phyloP scores from a whole-genome alignment of 768 basidiomycete species.

The Tubosaeta sp. region DNA sequence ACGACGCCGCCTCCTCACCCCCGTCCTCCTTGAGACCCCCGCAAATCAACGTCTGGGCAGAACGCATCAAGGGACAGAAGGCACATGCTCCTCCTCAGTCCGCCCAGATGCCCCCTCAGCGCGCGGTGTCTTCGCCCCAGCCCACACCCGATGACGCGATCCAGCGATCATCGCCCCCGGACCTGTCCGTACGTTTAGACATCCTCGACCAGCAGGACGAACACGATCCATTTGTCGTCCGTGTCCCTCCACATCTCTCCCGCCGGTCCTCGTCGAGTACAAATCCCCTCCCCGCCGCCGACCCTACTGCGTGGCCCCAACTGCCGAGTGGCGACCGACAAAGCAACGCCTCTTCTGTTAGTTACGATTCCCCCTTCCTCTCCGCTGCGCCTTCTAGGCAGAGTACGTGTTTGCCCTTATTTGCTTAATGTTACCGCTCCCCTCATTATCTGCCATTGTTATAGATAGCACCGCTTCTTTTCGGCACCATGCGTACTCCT shows the following conservation, averaged over 20 bases:
- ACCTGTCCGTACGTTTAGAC: conserved; percentile 16
- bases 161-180: conserved; percentile 17
- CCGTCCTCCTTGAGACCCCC: conserved; percentile 16
- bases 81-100: conserved; percentile 1
- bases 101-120: conserved; percentile 17
- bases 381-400: conserved; percentile 34
- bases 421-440: neutral
- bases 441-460: conserved; percentile 6
- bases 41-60: conserved; percentile 40
- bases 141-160: conserved; percentile 14
- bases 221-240: conserved; percentile 46
- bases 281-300: conserved; percentile 16
- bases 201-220: conserved; percentile 24
- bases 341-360: conserved; percentile 40
- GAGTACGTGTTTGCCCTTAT: conserved; percentile 31
- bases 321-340: conserved; percentile 15
- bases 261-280: conserved; percentile 27
- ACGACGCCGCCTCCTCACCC: neutral
- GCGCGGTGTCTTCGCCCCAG: conserved; percentile 7
- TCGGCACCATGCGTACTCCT: conserved; percentile 27
- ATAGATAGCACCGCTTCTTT: conserved; percentile 28
- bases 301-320: conserved; percentile 17
- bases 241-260: conserved; percentile 32
- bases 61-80: conserved; percentile 40
- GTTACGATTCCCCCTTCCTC: conserved; percentile 14